These are phyloP conservation scores for Malassezia yamatoensis DNA, from an alignment of 1,284 basidiomycete genomes.

Conservation along the genomic window DNA sequence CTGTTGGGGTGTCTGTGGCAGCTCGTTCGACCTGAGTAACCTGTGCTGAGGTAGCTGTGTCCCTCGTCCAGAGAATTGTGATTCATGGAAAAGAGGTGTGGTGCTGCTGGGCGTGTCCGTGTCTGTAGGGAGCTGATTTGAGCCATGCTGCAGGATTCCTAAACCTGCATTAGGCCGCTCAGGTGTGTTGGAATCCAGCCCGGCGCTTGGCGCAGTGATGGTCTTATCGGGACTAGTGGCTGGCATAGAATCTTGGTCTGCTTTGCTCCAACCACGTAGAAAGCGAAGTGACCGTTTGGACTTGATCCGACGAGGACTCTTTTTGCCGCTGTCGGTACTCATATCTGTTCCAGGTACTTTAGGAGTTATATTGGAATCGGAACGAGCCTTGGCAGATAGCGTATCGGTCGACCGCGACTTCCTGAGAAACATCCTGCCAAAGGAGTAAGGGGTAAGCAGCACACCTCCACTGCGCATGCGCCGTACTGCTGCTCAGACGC, in stretches of 20 bases:
- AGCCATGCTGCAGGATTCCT: neutral
- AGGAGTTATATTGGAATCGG: neutral
- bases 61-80: neutral
- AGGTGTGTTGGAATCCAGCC: neutral
- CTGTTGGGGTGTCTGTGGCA: neutral
- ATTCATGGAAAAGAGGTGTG: too few relatives aligned
- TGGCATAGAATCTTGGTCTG: conserved; percentile 2
- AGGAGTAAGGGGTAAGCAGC: neutral
- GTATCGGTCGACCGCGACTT: conserved; percentile 13
- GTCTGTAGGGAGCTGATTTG: neutral
- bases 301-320: neutral
- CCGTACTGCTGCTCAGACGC: conserved; percentile 1
- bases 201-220: neutral
- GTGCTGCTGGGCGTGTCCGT: too few relatives aligned
- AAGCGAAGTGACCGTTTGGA: conserved; percentile 10
- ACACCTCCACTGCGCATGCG: conserved; percentile 12
- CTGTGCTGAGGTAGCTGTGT: conserved; percentile 2
- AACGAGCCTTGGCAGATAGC: neutral
- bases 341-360: too few relatives aligned
- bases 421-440: conserved; percentile 10
- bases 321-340: neutral
- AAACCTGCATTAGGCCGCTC: neutral
- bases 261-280: neutral
- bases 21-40: neutral
- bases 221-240: neutral